Evolutionary conservation across 2,329 filamentous ascomycete species (phyloP).

Genomic region (Amauroascus niger): DNA sequence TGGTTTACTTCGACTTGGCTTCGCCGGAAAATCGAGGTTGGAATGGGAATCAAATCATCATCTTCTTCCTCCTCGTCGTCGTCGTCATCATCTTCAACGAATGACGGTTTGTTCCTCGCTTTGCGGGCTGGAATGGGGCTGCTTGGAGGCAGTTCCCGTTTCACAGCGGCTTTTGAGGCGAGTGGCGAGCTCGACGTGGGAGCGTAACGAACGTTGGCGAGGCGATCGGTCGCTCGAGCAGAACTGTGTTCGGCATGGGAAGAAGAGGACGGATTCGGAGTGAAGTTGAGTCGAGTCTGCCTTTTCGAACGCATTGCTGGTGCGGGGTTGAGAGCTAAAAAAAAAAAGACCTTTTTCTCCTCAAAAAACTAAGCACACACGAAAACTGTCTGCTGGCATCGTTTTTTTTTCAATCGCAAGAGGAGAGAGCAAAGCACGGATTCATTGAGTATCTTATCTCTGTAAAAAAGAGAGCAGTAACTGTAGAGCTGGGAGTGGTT

Average conservation of each 20-base stretch:
- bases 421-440: too few relatives aligned
- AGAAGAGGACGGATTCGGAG: slow-evolving; percentile 25
- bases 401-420: too few relatives aligned
- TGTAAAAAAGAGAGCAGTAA: too few relatives aligned
- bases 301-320: slow-evolving; percentile 12
- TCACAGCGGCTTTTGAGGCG: neutral
- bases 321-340: too few relatives aligned
- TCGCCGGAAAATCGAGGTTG: neutral
- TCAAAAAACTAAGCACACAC: too few relatives aligned
- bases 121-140: neutral
- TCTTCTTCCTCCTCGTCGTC: too few relatives aligned
- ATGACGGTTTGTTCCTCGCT: neutral
- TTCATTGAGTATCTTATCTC: too few relatives aligned
- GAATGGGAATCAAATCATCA: neutral
- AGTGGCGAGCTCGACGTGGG: slow-evolving; percentile 3
- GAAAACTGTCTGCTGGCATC: too few relatives aligned
- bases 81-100: slow-evolving; percentile 10
- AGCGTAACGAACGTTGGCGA: slow-evolving; percentile 5
- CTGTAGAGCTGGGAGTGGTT: too few relatives aligned
- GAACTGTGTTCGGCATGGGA: slow-evolving; percentile 14
- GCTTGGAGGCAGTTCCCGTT: neutral
- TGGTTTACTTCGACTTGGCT: neutral
- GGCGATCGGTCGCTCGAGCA: slow-evolving; percentile 12
- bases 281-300: slow-evolving; percentile 39
- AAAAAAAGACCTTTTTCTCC: too few relatives aligned